Base-by-base conservation (phyloP, 805 yeast species). In the Cyberlindnera veronae region DNA sequence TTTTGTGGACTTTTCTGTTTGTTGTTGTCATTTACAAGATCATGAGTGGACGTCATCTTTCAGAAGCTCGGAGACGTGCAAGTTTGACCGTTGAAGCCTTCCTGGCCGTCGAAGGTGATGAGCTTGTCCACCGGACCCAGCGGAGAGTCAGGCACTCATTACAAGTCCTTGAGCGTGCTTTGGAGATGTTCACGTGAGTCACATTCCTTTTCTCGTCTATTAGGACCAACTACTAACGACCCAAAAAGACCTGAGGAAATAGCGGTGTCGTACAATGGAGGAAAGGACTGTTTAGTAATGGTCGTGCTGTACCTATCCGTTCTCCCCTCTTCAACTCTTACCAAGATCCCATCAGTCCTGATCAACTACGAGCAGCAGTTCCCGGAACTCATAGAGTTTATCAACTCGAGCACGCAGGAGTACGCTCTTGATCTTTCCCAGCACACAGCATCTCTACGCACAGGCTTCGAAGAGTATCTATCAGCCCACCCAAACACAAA, bases 201-300 rank as follows among this genome's bases (percentile, higher is more conserved):
- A 6, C 15, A 14, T 11, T 16, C 17, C 30, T 11, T 15, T 5
- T 26, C 19, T 11, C 11, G 17, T 14, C 19, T 28, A 14, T 28
- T 9, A 28, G 7, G n/a, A n/a, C 21, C n/a, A 10, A n/a, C 11
- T 31, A 39, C 43, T 34, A 35, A 36, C 30, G 24, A 6, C 12
- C 21, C 6, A 6, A 24, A 6, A 18, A 26, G 41, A 12, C 36
- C 33, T 20, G 42, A 70, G 11, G 80, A 83, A 42, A 63, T 85
- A 4, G 83, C 97, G 0, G 69, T 93, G 12, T 84, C 95, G 3
- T 93, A 84, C 61, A 93, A 93, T 58, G 99, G 99, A 10, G 99
- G 99, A 2, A 93, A 93, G 57, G 99, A 93, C 64, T 93, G 98
- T 54, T 75, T 90, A 34, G 97, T 90, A 23, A 79, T 91, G 83